These are phyloP conservation scores for Pyrenochaeta sp. DNA, from an alignment of 2,329 filamentous ascomycete species.

Conservation along the genomic window DNA sequence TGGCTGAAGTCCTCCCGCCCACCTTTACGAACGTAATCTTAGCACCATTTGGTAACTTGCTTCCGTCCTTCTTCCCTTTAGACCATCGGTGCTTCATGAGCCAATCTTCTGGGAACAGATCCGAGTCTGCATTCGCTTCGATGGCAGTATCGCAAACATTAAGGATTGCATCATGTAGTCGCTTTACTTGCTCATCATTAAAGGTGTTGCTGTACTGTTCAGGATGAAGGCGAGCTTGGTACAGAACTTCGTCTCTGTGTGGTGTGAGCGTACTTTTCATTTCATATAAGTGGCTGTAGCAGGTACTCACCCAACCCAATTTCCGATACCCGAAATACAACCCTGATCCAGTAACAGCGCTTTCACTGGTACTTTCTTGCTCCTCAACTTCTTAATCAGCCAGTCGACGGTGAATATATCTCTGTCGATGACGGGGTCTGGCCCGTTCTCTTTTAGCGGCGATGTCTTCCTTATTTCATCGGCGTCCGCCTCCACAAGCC, in stretches of 20 bases:
- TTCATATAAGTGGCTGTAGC: neutral
- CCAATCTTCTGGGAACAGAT: constrained; percentile 84
- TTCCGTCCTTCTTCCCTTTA: constrained; percentile 79
- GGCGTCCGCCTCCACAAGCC: constrained; percentile 82
- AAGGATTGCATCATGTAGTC: constrained; percentile 75
- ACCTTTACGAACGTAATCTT: constrained; percentile 88
- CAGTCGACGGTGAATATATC: constrained; percentile 80
- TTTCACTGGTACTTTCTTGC: constrained; percentile 87
- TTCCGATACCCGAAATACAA: constrained; percentile 90
- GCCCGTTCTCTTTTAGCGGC: constrained; percentile 90
- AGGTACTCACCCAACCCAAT: constrained; percentile 82
- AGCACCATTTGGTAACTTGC: constrained; percentile 80
- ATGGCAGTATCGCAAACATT: constrained; percentile 84
- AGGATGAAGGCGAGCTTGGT: constrained; percentile 86
- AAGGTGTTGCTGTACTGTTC: constrained; percentile 93
- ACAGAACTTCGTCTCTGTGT: constrained; percentile 81
- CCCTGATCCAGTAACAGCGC: constrained; percentile 87
- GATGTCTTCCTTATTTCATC: constrained; percentile 77
- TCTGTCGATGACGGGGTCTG: constrained; percentile 87
- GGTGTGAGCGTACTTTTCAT: constrained; percentile 1
- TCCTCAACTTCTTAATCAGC: constrained; percentile 73
- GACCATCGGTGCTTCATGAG: constrained; percentile 89
- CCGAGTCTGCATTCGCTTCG: constrained; percentile 80
- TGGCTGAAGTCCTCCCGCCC: constrained; percentile 88
- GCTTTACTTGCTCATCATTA: constrained; percentile 72